Percentiles rank a stretch among this genome's conserved stretches.
Evolutionary conservation across 2,329 filamentous ascomycete genomes (phyloP).

Genomic region (Paraphaeosphaeria minitans): DNA sequence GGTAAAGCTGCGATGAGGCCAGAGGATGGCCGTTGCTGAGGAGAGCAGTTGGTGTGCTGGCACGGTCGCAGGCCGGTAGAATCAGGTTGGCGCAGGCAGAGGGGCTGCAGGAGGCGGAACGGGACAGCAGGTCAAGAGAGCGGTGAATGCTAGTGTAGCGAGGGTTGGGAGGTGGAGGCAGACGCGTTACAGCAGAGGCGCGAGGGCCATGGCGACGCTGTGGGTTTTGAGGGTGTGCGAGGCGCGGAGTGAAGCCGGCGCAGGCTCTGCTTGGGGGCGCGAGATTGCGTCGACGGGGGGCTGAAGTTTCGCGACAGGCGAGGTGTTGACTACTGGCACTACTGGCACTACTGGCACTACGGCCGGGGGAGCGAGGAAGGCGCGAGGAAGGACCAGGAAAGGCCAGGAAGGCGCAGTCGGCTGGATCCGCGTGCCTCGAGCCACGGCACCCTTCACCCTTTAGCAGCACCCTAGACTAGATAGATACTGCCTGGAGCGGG

Average conservation of each 20-base stretch:
- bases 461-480: neutral
- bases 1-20: constrained; percentile 37
- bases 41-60: constrained; percentile 45
- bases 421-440: constrained; percentile 17
- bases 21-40: constrained; percentile 46
- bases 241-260: neutral
- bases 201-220: constrained; percentile 18
- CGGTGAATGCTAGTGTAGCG: constrained; percentile 11
- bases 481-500: too few relatives aligned
- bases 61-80: constrained; percentile 21
- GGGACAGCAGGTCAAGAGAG: constrained; percentile 7
- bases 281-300: constrained; percentile 10
- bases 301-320: constrained; percentile 5
- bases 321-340: constrained; percentile 9
- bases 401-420: constrained; percentile 13
- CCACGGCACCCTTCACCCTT: neutral
- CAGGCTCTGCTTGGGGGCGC: constrained; percentile 7
- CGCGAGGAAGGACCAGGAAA: neutral
- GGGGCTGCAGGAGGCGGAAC: constrained; percentile 10
- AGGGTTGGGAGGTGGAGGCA: constrained; percentile 5
- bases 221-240: constrained; percentile 16
- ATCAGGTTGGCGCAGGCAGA: constrained; percentile 18
- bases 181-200: neutral
- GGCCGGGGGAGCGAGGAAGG: too few relatives aligned
- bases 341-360: constrained; percentile 1